Percentiles rank a stretch among this genome's conserved stretches.
These are phyloP conservation scores for Boechera divaricarpa DNA, from an alignment of 345 rosid genomes.

Conservation along the genomic window DNA sequence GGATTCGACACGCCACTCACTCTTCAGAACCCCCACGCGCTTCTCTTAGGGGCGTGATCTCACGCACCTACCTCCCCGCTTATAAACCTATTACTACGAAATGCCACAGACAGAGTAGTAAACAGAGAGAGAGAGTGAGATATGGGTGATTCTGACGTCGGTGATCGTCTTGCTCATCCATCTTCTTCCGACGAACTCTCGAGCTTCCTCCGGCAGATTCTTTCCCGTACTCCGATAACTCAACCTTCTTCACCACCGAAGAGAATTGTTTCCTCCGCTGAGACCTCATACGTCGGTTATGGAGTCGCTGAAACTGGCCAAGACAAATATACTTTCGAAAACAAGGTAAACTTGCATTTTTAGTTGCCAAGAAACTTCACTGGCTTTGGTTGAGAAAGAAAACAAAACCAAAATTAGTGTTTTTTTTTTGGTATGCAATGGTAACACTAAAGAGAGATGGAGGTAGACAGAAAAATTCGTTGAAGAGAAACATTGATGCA, in stretches of 20 bases:
- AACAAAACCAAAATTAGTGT: background rate
- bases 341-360: constrained; percentile 22
- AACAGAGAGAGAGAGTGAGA: background rate
- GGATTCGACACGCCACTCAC: constrained; percentile 21
- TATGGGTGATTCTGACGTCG: constrained; percentile 44
- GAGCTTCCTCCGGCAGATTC: constrained; percentile 63
- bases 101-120: constrained; percentile 7
- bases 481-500: constrained; percentile 73
- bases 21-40: constrained; percentile 5
- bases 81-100: constrained; percentile 28
- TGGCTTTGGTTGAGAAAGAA: background rate
- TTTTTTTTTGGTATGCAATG: background rate
- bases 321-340: constrained; percentile 2
- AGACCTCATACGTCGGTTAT: constrained; percentile 20
- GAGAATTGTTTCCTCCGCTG: constrained; percentile 14
- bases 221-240: constrained; percentile 44
- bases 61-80: constrained; percentile 40
- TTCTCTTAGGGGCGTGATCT: background rate
- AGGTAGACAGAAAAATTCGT: constrained; percentile 50
- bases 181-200: constrained; percentile 68
- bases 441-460: constrained; percentile 36
- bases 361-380: background rate
- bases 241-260: constrained; percentile 28
- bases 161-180: constrained; percentile 31
- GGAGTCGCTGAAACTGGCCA: constrained; percentile 1